Percentiles rank a stretch among this genome's conserved stretches.
These are phyloP conservation scores for Eleusine indica DNA, from an alignment of 176 grass and related monocot species.

Conservation along the genomic window DNA sequence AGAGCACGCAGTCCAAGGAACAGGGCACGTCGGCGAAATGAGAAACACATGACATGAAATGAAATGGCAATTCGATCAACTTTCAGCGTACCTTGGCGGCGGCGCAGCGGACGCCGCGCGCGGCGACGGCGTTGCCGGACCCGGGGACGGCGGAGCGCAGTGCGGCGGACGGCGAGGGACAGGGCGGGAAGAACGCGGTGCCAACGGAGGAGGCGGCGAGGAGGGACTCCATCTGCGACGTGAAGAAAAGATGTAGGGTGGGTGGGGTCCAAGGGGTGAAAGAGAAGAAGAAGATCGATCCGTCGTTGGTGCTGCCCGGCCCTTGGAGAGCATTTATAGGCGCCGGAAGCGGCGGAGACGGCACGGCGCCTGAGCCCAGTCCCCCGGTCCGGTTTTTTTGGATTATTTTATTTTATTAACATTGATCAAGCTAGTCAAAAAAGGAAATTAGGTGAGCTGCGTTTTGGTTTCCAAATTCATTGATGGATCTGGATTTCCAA, in stretches of 20 bases:
- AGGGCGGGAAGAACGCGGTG: neutral
- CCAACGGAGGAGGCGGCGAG: neutral
- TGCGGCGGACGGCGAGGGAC: neutral
- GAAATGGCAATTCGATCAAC: neutral
- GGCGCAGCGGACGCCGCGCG: constrained; percentile 18
- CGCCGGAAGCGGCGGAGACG: neutral
- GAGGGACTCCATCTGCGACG: constrained; percentile 25
- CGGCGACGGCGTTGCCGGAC: neutral
- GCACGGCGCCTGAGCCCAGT: constrained; percentile 1
- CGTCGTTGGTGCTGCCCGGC: neutral
- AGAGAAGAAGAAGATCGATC: neutral
- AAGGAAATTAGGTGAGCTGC: too few species aligned
- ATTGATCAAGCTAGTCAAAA: neutral
- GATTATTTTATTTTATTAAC: neutral
- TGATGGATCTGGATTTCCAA: too few species aligned
- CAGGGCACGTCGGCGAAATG: neutral
- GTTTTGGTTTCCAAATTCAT: too few species aligned
- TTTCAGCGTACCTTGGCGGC: constrained; percentile 6
- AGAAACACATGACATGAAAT: too few species aligned
- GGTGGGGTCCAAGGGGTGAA: neutral
- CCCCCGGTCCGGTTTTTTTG: neutral
- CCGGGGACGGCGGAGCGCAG: neutral
- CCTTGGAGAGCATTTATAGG: neutral
- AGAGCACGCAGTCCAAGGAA: neutral
- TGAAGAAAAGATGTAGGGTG: neutral